Conservation (phyloP, 1,284 basidiomycete species). For the Leccinum pseudoinsigne region DNA sequence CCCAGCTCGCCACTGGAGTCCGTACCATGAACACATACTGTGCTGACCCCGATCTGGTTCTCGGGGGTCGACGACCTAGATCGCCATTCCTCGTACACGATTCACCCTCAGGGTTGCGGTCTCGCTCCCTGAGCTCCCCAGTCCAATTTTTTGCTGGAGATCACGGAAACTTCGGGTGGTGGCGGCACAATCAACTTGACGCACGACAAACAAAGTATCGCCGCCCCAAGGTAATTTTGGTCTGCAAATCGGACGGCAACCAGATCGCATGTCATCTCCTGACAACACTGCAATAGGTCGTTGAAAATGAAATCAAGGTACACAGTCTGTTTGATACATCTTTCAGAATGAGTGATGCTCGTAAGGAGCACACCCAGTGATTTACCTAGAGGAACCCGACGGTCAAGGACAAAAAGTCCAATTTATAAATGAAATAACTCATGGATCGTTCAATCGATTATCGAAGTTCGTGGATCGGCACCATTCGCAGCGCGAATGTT, state of each 20-base stretch:
- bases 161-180: neutral
- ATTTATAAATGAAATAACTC: neutral
- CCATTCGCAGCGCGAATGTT: conserved; percentile 45
- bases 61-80: neutral
- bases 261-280: neutral
- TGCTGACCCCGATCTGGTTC: no score
- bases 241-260: neutral
- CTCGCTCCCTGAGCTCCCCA: neutral
- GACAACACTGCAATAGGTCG: neutral
- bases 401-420: neutral
- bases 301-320: neutral
- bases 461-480: conserved; percentile 38
- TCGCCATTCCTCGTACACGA: neutral
- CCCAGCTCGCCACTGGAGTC: neutral
- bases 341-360: neutral
- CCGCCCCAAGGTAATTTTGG: neutral
- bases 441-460: conserved; percentile 21
- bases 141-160: neutral
- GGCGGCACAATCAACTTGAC: neutral
- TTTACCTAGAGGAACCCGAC: neutral
- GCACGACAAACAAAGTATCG: no score
- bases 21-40: no score
- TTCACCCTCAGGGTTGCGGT: neutral
- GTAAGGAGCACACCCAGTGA: neutral
- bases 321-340: neutral